Percentiles rank a stretch among this genome's conserved stretches.
phyloP scores from a whole-genome alignment of 202 grass and related monocot genomes.

The Bolboschoenoplectus hybrid region DNA sequence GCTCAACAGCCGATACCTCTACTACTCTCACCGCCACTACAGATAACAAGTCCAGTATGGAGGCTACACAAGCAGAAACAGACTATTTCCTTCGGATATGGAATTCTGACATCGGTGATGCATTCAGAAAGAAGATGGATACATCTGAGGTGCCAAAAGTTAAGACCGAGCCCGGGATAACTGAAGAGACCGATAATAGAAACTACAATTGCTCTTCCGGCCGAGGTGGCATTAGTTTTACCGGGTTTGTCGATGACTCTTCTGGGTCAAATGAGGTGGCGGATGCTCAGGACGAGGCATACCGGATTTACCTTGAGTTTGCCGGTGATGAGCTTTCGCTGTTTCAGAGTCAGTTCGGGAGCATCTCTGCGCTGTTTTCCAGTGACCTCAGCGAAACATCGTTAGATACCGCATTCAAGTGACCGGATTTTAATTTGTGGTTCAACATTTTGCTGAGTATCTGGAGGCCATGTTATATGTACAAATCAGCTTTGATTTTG shows the following conservation, averaged over 20 bases:
- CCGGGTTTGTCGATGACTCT: constrained; percentile 51
- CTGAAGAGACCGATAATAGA: constrained; percentile 16
- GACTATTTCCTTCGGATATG: constrained; percentile 92
- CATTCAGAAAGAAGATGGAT: constrained; percentile 55
- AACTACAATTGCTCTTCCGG: constrained; percentile 11
- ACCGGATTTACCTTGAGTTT: constrained; percentile 73
- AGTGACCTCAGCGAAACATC: constrained; percentile 58
- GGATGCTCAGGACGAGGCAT: constrained; percentile 53
- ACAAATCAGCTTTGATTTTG: constrained; percentile 24
- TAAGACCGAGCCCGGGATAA: constrained; percentile 17
- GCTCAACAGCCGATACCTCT: constrained; percentile 43
- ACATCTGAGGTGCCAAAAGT: not conserved
- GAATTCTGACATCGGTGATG: constrained; percentile 87
- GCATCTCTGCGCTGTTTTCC: constrained; percentile 50
- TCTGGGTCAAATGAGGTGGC: constrained; percentile 60
- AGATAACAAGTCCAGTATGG: constrained; percentile 18
- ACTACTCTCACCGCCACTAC: constrained; percentile 32
- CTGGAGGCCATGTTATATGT: constrained; percentile 31
- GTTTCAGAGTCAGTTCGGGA: constrained; percentile 54
- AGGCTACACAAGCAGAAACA: constrained; percentile 22
- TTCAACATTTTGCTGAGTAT: constrained; percentile 2
- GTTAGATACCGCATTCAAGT: constrained; percentile 71
- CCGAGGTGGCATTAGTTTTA: not conserved
- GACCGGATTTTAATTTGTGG: constrained; percentile 15
- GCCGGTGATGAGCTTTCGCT: constrained; percentile 67